These are phyloP conservation scores for Podaxis mareebaensis DNA, from an alignment of 768 basidiomycete genomes.

Conservation along the genomic window DNA sequence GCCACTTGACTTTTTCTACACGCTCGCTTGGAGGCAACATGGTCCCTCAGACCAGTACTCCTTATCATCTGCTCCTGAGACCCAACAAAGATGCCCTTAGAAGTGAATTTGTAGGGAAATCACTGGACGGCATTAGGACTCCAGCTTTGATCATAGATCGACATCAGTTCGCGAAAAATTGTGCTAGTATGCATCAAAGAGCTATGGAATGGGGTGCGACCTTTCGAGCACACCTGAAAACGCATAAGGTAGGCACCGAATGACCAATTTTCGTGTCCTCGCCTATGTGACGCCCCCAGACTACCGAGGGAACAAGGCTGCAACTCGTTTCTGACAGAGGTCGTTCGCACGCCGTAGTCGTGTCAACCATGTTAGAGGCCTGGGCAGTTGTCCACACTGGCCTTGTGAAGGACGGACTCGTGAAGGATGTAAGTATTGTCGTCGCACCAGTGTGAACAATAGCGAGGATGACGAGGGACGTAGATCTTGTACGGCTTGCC, in stretches of 20 bases:
- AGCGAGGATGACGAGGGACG: neutral
- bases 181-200: conserved; percentile 67
- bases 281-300: conserved; percentile 42
- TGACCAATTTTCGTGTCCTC: neutral
- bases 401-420: conserved; percentile 66
- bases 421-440: conserved; percentile 67
- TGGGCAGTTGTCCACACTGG: conserved; percentile 71
- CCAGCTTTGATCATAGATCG: conserved; percentile 82
- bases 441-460: neutral
- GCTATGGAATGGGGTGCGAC: conserved; percentile 65
- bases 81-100: conserved; percentile 52
- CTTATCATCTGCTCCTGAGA: conserved; percentile 20
- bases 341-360: conserved; percentile 63
- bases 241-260: conserved; percentile 59
- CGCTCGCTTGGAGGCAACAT: conserved; percentile 16
- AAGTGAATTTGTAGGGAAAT: conserved; percentile 57
- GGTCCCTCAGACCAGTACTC: conserved; percentile 26
- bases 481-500: conserved; percentile 86
- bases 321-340: conserved; percentile 61
- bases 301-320: conserved; percentile 69
- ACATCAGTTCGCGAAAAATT: conserved; percentile 70
- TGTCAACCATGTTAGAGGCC: conserved; percentile 84
- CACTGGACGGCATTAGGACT: conserved; percentile 61
- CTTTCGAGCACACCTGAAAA: conserved; percentile 86
- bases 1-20: neutral